Conservation (phyloP, 208 protist genomes). For the Trypanosoma cruzi region DNA sequence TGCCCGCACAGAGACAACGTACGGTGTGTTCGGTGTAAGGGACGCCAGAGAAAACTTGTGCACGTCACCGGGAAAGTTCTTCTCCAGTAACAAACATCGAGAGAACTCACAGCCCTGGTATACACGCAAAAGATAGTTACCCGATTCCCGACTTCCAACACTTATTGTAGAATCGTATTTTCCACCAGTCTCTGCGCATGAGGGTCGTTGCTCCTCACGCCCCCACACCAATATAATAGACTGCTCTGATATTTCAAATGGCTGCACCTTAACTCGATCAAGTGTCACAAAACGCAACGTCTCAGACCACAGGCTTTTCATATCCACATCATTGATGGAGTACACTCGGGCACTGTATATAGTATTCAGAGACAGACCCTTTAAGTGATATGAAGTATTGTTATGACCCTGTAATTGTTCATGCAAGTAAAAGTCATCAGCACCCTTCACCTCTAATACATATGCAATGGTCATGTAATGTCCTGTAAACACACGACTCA, state of each 20-base stretch:
- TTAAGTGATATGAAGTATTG: constrained; percentile 43
- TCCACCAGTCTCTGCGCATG: neutral
- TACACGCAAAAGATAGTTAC: constrained; percentile 39
- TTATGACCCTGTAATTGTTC: constrained; percentile 22
- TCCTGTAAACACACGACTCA: constrained; percentile 42
- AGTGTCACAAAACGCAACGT: constrained; percentile 66
- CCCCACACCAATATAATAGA: constrained; percentile 71
- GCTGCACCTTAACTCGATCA: constrained; percentile 50
- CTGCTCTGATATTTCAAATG: constrained; percentile 75
- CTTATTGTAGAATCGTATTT: constrained; percentile 27
- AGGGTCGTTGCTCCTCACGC: constrained; percentile 53
- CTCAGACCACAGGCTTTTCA: constrained; percentile 70
- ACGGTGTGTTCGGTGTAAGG: constrained; percentile 72
- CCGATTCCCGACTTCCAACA: constrained; percentile 29
- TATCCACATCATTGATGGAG: constrained; percentile 56
- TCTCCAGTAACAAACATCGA: constrained; percentile 49
- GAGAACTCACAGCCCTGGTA: constrained; percentile 4
- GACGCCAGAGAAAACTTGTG: constrained; percentile 39
- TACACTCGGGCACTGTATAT: constrained; percentile 63
- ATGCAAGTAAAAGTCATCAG: constrained; percentile 32
- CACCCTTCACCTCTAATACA: constrained; percentile 58
- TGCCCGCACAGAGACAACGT: constrained; percentile 62
- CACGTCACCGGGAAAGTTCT: constrained; percentile 53
- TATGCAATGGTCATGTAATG: constrained; percentile 46
- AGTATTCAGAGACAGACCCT: constrained; percentile 54